Evolutionary conservation across 2,329 filamentous ascomycete genomes (phyloP).

Genomic region (Apiospora hydei): DNA sequence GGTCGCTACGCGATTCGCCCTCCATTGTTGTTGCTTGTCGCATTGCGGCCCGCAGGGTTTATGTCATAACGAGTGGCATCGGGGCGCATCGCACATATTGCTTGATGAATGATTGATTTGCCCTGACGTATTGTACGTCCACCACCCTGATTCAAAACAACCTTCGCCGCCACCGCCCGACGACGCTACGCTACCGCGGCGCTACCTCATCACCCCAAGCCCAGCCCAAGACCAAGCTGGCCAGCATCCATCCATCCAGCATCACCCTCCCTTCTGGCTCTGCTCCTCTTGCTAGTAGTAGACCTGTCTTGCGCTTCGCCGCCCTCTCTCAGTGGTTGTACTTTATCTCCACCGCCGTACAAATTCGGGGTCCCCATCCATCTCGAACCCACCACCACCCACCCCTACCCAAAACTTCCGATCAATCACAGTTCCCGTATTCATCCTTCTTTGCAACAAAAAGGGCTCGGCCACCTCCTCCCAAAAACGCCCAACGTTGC

Average conservation of each 20-base stretch:
- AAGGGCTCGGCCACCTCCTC: slow-evolving; percentile 18
- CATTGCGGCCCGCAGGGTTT: slow-evolving; percentile 21
- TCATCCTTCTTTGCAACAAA: slow-evolving; percentile 8
- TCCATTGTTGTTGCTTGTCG: slow-evolving; percentile 15
- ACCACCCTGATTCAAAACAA: slow-evolving; percentile 18
- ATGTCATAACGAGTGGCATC: slow-evolving; percentile 19
- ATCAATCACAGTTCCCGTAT: slow-evolving; percentile 19
- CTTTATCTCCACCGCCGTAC: slow-evolving; percentile 21
- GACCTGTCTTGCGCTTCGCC: neutral
- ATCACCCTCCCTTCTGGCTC: neutral
- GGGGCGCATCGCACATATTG: slow-evolving; percentile 17
- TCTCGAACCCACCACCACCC: slow-evolving; percentile 10
- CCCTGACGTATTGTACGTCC: slow-evolving; percentile 6
- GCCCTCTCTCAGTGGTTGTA: neutral
- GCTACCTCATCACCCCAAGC: neutral
- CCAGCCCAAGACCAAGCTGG: neutral
- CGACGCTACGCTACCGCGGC: neutral
- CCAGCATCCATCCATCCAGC: neutral
- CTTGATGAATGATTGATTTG: slow-evolving; percentile 12
- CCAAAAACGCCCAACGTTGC: slow-evolving; percentile 17
- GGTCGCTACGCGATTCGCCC: slow-evolving; percentile 7
- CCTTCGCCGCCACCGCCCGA: slow-evolving; percentile 16
- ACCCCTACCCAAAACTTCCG: slow-evolving; percentile 21
- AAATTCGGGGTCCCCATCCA: slow-evolving; percentile 25
- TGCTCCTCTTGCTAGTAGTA: neutral